Evolutionary conservation across 169 alveolate genomes (phyloP).

Genomic region (Theileria luwenshuni): DNA sequence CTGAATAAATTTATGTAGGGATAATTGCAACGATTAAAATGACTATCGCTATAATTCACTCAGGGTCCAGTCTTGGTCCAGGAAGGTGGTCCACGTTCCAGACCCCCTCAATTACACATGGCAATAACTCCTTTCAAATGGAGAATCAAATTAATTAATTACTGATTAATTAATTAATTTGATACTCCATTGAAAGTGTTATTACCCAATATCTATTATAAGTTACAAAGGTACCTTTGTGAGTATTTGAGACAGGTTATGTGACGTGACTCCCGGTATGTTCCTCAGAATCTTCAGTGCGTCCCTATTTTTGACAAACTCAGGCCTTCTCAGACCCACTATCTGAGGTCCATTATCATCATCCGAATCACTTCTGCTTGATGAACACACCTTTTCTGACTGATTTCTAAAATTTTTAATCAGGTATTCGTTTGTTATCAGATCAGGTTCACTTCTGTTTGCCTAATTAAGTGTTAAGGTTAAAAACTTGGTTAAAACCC

Average conservation of each 20-base stretch:
- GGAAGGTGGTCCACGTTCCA: too few species aligned
- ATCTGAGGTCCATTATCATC: neutral
- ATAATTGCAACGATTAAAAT: too few species aligned
- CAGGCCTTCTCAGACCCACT: conserved; percentile 40
- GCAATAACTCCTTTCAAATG: too few species aligned
- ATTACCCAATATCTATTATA: too few species aligned
- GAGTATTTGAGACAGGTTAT: conserved; percentile 54
- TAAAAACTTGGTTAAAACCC: neutral
- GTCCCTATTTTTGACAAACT: conserved; percentile 60
- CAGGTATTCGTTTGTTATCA: conserved; percentile 18
- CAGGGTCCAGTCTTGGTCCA: too few species aligned
- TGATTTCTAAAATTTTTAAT: conserved; percentile 27
- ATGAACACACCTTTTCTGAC: neutral
- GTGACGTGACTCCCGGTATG: conserved; percentile 64
- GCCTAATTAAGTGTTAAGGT: neutral
- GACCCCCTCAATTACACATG: neutral
- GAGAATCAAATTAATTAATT: too few species aligned
- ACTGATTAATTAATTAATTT: too few species aligned
- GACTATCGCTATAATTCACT: too few species aligned
- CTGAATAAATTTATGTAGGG: neutral
- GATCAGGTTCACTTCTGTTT: conserved; percentile 61
- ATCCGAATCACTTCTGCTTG: neutral
- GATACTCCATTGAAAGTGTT: too few species aligned
- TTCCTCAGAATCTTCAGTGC: conserved; percentile 57
- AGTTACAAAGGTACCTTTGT: too few species aligned